phyloP scores from a whole-genome alignment of 768 basidiomycete genomes.

The Termitomyces sp. region DNA sequence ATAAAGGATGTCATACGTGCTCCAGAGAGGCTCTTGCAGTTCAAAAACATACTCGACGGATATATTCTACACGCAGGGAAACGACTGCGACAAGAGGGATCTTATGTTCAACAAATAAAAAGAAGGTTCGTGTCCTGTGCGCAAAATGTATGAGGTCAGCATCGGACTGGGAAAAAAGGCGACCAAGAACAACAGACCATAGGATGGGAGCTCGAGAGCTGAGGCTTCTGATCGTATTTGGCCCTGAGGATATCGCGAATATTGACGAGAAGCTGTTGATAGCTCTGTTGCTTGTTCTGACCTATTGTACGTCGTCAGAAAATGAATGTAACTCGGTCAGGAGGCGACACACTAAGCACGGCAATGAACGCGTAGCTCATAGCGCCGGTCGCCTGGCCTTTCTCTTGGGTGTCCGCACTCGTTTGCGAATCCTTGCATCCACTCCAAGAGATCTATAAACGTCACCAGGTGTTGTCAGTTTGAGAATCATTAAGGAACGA shows the following conservation, averaged over 20 bases:
- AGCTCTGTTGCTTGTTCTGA: constrained; percentile 40
- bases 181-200: constrained; percentile 31
- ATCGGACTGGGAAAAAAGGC: not conserved
- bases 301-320: constrained; percentile 28
- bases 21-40: no score
- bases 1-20: not conserved
- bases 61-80: not conserved
- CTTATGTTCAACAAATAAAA: constrained; percentile 29
- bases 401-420: constrained; percentile 72
- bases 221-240: constrained; percentile 41
- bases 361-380: constrained; percentile 74
- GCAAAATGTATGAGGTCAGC: not conserved
- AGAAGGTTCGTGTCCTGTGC: constrained; percentile 33
- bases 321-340: not conserved
- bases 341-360: constrained; percentile 39
- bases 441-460: constrained; percentile 74
- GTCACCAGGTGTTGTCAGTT: not conserved
- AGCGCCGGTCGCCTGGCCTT: constrained; percentile 66
- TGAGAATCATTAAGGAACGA: not conserved
- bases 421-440: constrained; percentile 81
- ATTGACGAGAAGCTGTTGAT: constrained; percentile 36
- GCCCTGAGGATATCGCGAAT: constrained; percentile 34
- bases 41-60: not conserved
- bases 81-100: not conserved
- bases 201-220: constrained; percentile 36